Evolutionary conservation across 768 basidiomycete genomes (phyloP).

Genomic region (Lepiota brunneoincarnata): DNA sequence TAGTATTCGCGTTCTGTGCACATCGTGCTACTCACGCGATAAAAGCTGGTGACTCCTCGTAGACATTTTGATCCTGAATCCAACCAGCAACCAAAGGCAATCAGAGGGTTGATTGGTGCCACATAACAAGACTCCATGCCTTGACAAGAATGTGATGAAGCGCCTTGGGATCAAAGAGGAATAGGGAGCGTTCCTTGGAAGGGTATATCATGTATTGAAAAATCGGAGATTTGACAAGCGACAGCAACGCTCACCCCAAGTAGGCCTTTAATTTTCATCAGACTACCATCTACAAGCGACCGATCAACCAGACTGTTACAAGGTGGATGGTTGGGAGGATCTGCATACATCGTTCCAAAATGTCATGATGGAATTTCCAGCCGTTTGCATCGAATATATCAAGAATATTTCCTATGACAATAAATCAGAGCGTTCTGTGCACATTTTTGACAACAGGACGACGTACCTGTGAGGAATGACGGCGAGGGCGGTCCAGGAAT

Average conservation of each 20-base stretch:
- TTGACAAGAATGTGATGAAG: constrained; percentile 37
- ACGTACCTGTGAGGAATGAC: constrained; percentile 32
- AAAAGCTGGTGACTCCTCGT: constrained; percentile 25
- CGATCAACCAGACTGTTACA: background rate
- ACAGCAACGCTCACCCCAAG: constrained; percentile 30
- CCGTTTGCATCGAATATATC: constrained; percentile 30
- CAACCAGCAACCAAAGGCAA: constrained; percentile 26
- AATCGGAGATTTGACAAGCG: background rate
- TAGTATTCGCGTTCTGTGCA: background rate
- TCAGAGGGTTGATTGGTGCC: background rate
- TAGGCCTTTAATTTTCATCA: constrained; percentile 30
- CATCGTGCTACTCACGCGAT: constrained; percentile 19
- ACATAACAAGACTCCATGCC: background rate
- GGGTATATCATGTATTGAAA: too few species aligned
- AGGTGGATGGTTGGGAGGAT: background rate
- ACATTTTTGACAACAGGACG: background rate
- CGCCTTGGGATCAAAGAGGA: constrained; percentile 43
- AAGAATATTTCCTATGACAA: constrained; percentile 28
- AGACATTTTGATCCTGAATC: constrained; percentile 28
- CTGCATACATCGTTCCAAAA: constrained; percentile 29
- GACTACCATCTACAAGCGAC: constrained; percentile 26
- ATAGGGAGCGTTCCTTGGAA: constrained; percentile 28
- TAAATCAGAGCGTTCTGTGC: background rate
- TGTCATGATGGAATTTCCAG: constrained; percentile 34
- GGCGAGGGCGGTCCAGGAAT: constrained; percentile 7